These are phyloP conservation scores for Petunia axillaris DNA, from an alignment of 257 asterid species.

Conservation along the genomic window DNA sequence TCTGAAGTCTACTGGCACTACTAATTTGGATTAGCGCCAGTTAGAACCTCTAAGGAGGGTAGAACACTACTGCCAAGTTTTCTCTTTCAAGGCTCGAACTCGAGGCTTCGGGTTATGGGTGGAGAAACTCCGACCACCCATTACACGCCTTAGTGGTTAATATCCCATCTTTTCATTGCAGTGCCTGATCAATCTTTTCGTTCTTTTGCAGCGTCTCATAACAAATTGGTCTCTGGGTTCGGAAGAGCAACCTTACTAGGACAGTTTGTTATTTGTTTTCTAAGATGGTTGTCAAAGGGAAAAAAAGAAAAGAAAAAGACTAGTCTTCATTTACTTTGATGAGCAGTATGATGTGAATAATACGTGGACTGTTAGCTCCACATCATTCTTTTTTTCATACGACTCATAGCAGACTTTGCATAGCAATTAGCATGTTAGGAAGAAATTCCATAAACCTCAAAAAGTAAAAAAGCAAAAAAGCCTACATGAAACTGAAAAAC, in stretches of 20 bases:
- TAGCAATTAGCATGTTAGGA: not conserved
- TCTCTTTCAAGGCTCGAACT: not conserved
- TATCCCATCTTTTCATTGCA: not conserved
- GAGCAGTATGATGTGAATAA: slow-evolving; percentile 17
- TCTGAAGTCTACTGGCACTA: not conserved
- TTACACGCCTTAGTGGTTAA: not conserved
- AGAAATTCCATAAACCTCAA: not conserved
- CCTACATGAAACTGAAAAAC: not conserved
- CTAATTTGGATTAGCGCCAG: not conserved
- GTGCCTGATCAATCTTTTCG: not conserved
- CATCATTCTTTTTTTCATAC: not conserved
- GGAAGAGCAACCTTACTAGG: not conserved
- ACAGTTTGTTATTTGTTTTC: not conserved
- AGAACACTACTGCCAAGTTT: not conserved
- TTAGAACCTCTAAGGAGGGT: not conserved
- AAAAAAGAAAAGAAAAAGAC: not conserved
- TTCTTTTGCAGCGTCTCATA: not conserved
- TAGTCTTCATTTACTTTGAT: not conserved
- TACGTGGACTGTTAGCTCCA: not conserved
- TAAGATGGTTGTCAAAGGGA: slow-evolving; percentile 2
- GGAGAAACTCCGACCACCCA: not conserved
- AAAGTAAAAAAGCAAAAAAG: not conserved
- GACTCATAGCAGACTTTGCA: not conserved
- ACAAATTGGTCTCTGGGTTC: not conserved
- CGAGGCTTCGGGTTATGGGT: not conserved